These are phyloP conservation scores for Melampsora larici-populina DNA, from an alignment of 1,284 basidiomycete species.

Conservation along the genomic window DNA sequence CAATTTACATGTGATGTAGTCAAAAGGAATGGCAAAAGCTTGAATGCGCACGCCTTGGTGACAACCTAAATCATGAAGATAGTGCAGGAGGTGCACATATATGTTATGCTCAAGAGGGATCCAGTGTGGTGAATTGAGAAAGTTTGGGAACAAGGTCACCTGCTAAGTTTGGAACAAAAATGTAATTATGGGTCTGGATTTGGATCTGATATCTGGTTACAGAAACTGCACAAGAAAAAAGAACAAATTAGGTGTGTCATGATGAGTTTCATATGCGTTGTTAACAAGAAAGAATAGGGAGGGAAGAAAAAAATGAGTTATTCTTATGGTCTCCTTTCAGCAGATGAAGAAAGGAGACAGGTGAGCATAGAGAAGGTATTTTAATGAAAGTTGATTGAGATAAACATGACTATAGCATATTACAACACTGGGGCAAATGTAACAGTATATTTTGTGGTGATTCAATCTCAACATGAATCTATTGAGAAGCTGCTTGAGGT, in stretches of 20 bases:
- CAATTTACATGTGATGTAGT: too few relatives aligned
- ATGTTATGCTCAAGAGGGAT: too few relatives aligned
- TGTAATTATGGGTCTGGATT: background rate
- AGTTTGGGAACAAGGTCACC: background rate
- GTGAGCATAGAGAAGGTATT: background rate
- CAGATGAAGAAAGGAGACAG: background rate
- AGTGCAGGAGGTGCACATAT: too few relatives aligned
- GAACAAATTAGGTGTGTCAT: too few relatives aligned
- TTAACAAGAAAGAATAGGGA: background rate
- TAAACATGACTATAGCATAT: background rate
- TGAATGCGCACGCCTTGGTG: too few relatives aligned
- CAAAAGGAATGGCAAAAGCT: too few relatives aligned
- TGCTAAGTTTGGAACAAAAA: background rate
- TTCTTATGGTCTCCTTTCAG: background rate
- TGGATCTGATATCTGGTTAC: background rate
- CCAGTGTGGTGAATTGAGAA: too few relatives aligned
- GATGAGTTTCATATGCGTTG: too few relatives aligned
- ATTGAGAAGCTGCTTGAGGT: too few relatives aligned
- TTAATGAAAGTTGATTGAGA: background rate
- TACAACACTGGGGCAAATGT: background rate
- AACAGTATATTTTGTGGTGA: background rate
- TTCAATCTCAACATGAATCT: background rate
- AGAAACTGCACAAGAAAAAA: background rate
- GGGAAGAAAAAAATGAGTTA: background rate
- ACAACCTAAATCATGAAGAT: too few relatives aligned